These are phyloP conservation scores for Hansenula lynferdii DNA, from an alignment of 1,139 yeast species.

Conservation along the genomic window DNA sequence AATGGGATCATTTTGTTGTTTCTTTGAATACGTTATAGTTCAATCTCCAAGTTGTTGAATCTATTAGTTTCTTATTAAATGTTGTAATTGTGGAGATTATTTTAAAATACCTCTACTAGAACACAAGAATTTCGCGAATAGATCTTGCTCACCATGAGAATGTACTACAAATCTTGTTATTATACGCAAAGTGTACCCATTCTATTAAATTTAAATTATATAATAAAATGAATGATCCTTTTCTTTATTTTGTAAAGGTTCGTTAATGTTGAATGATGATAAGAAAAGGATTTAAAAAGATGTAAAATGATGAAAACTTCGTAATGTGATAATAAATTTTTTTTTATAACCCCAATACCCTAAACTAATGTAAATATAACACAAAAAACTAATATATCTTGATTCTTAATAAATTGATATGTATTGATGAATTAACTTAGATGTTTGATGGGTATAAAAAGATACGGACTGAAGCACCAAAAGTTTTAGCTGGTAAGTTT, in stretches of 20 bases:
- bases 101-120: no score
- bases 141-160: no score
- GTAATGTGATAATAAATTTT: neutral
- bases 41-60: no score
- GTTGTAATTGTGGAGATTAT: no score
- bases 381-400: neutral
- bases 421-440: slow-evolving; percentile 45
- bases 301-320: neutral
- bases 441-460: slow-evolving; percentile 99
- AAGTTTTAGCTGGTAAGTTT: slow-evolving; percentile 99
- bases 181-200: slow-evolving; percentile 3
- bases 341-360: neutral
- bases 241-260: neutral
- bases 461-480: slow-evolving; percentile 99
- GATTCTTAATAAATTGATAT: neutral
- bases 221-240: neutral
- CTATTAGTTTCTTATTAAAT: no score
- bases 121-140: no score
- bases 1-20: slow-evolving; percentile 64
- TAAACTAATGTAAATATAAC: neutral
- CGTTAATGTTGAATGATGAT: neutral
- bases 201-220: neutral
- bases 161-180: neutral
- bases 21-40: no score
- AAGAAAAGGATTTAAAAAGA: no score